Conservation (phyloP, 2,329 filamentous ascomycete species). For the Knufia fluminis region DNA sequence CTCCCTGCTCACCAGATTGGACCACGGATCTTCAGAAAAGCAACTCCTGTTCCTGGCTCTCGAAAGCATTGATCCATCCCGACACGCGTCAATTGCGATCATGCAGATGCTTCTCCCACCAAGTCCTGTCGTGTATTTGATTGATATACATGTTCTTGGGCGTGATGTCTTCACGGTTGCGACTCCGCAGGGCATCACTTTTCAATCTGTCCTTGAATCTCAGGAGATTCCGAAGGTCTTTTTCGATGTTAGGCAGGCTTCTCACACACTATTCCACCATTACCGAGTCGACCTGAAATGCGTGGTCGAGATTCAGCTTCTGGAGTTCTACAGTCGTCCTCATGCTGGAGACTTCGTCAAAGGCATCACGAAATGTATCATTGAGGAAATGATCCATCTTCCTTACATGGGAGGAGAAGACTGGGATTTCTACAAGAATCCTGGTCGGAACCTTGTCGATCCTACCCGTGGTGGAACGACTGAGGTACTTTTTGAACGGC, state of each 20-base stretch:
- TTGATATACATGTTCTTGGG: conserved; percentile 38
- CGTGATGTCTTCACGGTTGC: conserved; percentile 32
- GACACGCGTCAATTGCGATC: conserved; percentile 40
- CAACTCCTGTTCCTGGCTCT: conserved; percentile 40
- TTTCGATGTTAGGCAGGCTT: conserved; percentile 48
- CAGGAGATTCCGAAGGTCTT: conserved; percentile 39
- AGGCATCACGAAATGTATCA: conserved; percentile 35
- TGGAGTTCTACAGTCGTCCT: conserved; percentile 32
- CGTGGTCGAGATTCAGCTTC: conserved; percentile 44
- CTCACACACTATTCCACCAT: conserved; percentile 41
- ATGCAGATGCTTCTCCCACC: conserved; percentile 32
- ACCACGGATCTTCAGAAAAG: not conserved
- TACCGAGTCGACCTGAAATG: conserved; percentile 35
- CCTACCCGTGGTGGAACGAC: conserved; percentile 37
- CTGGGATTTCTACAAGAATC: conserved; percentile 32
- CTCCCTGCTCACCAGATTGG: conserved; percentile 14
- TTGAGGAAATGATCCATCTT: conserved; percentile 20
- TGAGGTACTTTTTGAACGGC: conserved; percentile 41
- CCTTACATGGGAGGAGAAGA: not conserved
- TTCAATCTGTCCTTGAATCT: conserved; percentile 36
- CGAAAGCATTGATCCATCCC: conserved; percentile 38
- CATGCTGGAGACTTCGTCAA: conserved; percentile 21
- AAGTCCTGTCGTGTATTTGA: conserved; percentile 30
- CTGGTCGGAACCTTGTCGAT: conserved; percentile 32
- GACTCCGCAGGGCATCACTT: conserved; percentile 20